These are phyloP conservation scores for Exobasidium cylindrosporum DNA, from an alignment of 1,284 basidiomycete genomes.

Conservation along the genomic window DNA sequence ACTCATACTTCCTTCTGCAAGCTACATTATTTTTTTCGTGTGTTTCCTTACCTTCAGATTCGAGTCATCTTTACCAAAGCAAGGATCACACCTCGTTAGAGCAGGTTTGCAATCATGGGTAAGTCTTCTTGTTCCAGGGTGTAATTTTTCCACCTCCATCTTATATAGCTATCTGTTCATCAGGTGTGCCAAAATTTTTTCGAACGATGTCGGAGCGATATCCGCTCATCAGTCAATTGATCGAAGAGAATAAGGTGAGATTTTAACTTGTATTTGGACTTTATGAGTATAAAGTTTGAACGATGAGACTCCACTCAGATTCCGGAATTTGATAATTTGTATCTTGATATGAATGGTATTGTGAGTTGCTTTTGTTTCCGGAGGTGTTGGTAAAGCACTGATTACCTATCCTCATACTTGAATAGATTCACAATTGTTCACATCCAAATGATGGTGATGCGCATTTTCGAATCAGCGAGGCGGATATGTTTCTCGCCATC, in stretches of 20 bases:
- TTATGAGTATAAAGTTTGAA: not conserved
- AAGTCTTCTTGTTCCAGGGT: not conserved
- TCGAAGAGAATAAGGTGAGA: constrained; percentile 77
- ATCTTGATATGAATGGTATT: constrained; percentile 97
- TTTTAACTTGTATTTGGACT: not conserved
- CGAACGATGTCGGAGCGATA: constrained; percentile 78
- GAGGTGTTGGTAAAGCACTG: not conserved
- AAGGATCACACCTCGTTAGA: not conserved
- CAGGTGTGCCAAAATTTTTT: constrained; percentile 61
- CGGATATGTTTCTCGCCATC: constrained; percentile 94
- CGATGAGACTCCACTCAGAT: constrained; percentile 58
- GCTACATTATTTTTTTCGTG: too few relatives aligned
- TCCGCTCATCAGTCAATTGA: constrained; percentile 94
- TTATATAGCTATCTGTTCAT: too few relatives aligned
- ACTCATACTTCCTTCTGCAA: too few relatives aligned
- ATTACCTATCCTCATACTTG: not conserved
- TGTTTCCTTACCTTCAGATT: too few relatives aligned
- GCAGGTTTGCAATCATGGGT: not conserved
- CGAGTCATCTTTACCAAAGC: too few relatives aligned
- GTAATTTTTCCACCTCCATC: too few relatives aligned
- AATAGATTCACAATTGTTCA: constrained; percentile 79
- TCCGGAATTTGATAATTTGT: constrained; percentile 81
- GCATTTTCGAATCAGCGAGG: constrained; percentile 85
- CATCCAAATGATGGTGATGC: constrained; percentile 90
- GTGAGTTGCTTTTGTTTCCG: constrained; percentile 4